Percentiles rank a stretch among this genome's conserved stretches.
Evolutionary conservation across 768 basidiomycete genomes (phyloP).

Genomic region (Exsudoporus frostii): DNA sequence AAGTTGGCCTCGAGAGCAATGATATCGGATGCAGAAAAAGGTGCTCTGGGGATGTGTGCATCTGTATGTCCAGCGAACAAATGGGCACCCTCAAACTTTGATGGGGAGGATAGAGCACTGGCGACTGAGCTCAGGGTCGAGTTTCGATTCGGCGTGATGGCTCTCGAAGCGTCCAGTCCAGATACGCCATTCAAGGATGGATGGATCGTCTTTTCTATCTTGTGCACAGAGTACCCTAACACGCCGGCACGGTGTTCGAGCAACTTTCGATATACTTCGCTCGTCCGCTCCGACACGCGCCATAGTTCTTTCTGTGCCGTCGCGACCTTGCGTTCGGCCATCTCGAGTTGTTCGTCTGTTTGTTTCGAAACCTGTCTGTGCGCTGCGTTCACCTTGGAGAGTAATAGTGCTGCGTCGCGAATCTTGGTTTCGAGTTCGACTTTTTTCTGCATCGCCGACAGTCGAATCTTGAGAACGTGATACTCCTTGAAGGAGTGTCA

Average conservation of each 20-base stretch:
- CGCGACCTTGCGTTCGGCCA: constrained; percentile 72
- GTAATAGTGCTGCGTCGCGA: constrained; percentile 77
- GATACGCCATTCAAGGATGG: constrained; percentile 26
- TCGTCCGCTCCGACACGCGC: constrained; percentile 60
- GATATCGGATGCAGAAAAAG: constrained; percentile 45
- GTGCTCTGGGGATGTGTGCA: constrained; percentile 49
- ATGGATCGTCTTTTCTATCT: constrained; percentile 56
- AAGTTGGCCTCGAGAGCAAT: constrained; percentile 61
- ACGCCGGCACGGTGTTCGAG: constrained; percentile 85
- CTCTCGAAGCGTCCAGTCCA: constrained; percentile 45
- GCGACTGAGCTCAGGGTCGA: constrained; percentile 51
- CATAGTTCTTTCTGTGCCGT: constrained; percentile 67
- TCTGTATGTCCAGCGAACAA: constrained; percentile 80
- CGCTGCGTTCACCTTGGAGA: constrained; percentile 60
- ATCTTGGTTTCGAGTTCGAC: constrained; percentile 82
- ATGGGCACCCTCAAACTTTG: constrained; percentile 81
- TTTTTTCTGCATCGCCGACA: constrained; percentile 67
- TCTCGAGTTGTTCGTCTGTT: constrained; percentile 66
- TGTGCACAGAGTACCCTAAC: constrained; percentile 66
- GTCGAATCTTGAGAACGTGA: constrained; percentile 61
- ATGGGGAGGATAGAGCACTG: constrained; percentile 41
- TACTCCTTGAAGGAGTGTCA: constrained; percentile 55
- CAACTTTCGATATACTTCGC: constrained; percentile 59
- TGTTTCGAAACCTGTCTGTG: constrained; percentile 61
- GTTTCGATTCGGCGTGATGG: constrained; percentile 49